phyloP scores from a whole-genome alignment of 331 rosid genomes.

The Pyrus hybrid region DNA sequence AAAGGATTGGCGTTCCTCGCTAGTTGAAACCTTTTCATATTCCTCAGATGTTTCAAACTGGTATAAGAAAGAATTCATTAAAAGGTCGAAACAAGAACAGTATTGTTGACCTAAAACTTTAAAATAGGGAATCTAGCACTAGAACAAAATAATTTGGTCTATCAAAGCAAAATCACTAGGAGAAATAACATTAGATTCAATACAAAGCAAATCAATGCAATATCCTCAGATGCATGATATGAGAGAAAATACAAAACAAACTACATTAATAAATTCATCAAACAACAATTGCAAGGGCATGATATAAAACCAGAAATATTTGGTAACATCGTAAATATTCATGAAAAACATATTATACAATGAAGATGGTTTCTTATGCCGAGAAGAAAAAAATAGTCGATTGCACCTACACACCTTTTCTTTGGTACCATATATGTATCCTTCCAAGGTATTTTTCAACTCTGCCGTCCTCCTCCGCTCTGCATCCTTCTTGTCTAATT shows the following conservation, averaged over 20 bases:
- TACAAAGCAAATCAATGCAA: background rate
- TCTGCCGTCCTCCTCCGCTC: slow-evolving; percentile 93
- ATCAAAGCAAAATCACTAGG: background rate
- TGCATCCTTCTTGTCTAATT: slow-evolving; percentile 71
- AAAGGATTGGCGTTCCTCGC: slow-evolving; percentile 66
- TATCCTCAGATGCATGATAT: background rate
- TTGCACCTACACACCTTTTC: slow-evolving; percentile 65
- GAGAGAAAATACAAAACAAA: background rate
- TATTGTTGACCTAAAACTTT: background rate
- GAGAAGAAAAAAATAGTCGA: background rate
- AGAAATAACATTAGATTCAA: background rate
- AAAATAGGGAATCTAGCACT: background rate
- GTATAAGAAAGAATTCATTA: background rate
- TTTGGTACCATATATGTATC: slow-evolving; percentile 76
- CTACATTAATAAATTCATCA: background rate
- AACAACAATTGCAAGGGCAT: background rate
- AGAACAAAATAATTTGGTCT: background rate
- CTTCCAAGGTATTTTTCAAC: slow-evolving; percentile 83
- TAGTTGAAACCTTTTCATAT: slow-evolving; percentile 55
- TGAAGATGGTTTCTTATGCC: background rate
- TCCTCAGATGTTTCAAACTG: slow-evolving; percentile 85
- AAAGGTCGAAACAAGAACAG: background rate
- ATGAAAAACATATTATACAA: background rate
- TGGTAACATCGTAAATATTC: background rate
- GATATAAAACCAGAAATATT: background rate